phyloP scores from a whole-genome alignment of 306 rosid genomes.

The Crataegus laevigata region DNA sequence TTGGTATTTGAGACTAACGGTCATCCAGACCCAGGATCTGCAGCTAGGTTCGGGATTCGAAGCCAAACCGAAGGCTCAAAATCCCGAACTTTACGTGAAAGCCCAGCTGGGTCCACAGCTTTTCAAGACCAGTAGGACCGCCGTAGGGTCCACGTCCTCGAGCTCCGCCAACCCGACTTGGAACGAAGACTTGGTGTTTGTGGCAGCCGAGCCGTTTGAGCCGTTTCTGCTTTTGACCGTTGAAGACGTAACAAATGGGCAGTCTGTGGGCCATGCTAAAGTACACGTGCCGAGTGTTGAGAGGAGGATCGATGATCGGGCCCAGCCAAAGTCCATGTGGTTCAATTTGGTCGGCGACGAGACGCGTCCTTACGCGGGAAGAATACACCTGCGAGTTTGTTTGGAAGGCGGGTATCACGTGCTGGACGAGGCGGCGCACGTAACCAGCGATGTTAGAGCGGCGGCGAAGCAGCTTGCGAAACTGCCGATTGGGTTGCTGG shows the following conservation, averaged over 20 bases:
- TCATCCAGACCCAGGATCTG: constrained; percentile 86
- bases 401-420: constrained; percentile 91
- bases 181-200: constrained; percentile 73
- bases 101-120: constrained; percentile 73
- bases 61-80: constrained; percentile 37
- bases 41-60: constrained; percentile 48
- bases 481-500: constrained; percentile 63
- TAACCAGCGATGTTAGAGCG: constrained; percentile 75
- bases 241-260: constrained; percentile 39
- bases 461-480: constrained; percentile 59
- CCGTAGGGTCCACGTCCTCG: constrained; percentile 26
- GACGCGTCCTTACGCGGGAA: constrained; percentile 37
- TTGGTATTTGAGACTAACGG: constrained; percentile 88
- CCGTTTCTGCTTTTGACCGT: constrained; percentile 52
- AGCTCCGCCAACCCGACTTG: constrained; percentile 57
- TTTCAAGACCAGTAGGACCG: constrained; percentile 53
- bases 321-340: constrained; percentile 71
- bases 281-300: constrained; percentile 64
- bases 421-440: constrained; percentile 80
- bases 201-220: constrained; percentile 87
- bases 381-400: constrained; percentile 67
- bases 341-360: constrained; percentile 54
- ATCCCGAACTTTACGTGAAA: constrained; percentile 53
- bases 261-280: constrained; percentile 45
- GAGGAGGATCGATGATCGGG: constrained; percentile 40